Conservation (phyloP, 768 basidiomycete species). For the Lepiota subincarnata region DNA sequence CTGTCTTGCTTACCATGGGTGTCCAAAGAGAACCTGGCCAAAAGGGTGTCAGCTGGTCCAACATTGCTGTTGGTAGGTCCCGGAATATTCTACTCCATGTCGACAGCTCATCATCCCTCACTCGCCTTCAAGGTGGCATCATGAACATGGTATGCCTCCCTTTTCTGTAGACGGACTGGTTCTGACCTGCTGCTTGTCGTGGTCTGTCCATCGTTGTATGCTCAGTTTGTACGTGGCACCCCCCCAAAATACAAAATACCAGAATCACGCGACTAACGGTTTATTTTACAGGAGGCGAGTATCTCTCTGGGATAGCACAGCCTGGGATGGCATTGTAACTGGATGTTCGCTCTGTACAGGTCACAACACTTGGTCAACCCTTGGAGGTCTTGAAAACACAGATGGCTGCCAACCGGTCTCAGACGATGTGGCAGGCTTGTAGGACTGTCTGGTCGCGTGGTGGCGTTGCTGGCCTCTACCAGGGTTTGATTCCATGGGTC, state of each 20-base stretch:
- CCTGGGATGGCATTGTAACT: constrained; percentile 3
- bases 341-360: constrained; percentile 40
- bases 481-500: constrained; percentile 99
- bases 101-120: constrained; percentile 15
- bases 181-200: constrained; percentile 13
- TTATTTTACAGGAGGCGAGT: constrained; percentile 66
- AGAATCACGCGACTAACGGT: constrained; percentile 16
- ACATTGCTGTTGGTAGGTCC: constrained; percentile 85
- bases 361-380: constrained; percentile 97
- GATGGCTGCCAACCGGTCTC: constrained; percentile 95
- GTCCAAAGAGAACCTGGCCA: constrained; percentile 84
- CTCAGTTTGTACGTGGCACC: constrained; percentile 51
- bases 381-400: constrained; percentile 98
- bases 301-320: constrained; percentile 9
- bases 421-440: constrained; percentile 85
- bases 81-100: constrained; percentile 16
- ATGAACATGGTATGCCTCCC: constrained; percentile 88
- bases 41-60: constrained; percentile 91
- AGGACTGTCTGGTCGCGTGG: constrained; percentile 89
- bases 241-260: constrained; percentile 12
- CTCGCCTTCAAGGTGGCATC: constrained; percentile 63
- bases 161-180: constrained; percentile 4
- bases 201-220: constrained; percentile 8
- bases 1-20: constrained; percentile 51
- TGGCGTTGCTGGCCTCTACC: constrained; percentile 87